Evolutionary conservation across 257 asterid genomes (phyloP), one percentile per base, ranked within the genome.

Genomic region (Sherardia arvensis): DNA sequence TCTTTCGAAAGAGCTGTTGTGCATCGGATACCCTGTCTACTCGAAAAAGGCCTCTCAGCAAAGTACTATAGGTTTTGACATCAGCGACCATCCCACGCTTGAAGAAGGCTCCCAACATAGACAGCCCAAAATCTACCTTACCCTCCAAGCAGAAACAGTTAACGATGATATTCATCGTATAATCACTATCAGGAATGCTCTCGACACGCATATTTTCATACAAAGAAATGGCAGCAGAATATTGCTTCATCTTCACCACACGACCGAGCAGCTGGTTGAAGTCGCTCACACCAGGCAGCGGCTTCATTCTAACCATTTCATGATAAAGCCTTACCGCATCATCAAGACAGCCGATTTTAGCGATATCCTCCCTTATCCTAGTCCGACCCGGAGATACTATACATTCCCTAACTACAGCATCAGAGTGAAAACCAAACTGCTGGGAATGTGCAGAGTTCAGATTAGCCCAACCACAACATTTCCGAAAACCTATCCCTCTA

Each of bases 301-400:
- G 82, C 29, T 10, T n/a, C 69, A 66, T 66, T 11, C 3, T n/a
- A 10, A 61, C 14, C 77, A 77, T 74, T 22, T 38, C 17, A 20
- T 45, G 49, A 47, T 73, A 80, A 67, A 74, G 27, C 20, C 20
- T 25, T 43, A 71, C 23, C 4, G 80, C 77, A 58, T 74, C 77
- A 10, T 66, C 57, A 8, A 64, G 25, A 28, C 10, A 14, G 18
- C 47, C 4, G 4, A 43, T 23, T 20, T 47, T 26, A 62, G 21
- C 18, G 4, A 28, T 60, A 34, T 7, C 14, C 15, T 29, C 33
- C 25, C 61, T 29, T 43, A 58, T 15, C 38, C 40, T 32, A 5
- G 0, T 0, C 4, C 20, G 5, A 25, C 7, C 8, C 12, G 43
- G 43, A 12, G 43, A 34, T 34, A 34, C 43, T 7, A 0, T 34